A percentile compares a stretch with the other conserved stretches of the same genome.
Conservation (phyloP, 306 rosid genomes). For the Casuarina equisetifolia region DNA sequence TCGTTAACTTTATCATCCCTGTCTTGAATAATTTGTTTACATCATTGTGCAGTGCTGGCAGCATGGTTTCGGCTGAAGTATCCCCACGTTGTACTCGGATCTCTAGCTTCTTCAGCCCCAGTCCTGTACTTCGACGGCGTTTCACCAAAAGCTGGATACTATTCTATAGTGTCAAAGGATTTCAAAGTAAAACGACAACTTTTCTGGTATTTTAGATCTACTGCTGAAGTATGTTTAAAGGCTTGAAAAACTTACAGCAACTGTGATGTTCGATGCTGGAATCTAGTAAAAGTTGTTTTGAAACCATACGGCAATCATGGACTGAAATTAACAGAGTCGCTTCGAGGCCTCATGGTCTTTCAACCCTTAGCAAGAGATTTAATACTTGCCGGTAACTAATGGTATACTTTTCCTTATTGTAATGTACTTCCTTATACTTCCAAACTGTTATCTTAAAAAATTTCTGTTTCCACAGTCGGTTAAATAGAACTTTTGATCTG, state of each 20-base stretch:
- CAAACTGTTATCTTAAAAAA: not conserved
- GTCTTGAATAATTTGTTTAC: not conserved
- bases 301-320: slow-evolving; percentile 56
- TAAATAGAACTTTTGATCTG: slow-evolving; percentile 21
- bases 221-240: not conserved
- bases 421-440: not conserved
- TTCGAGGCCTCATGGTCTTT: slow-evolving; percentile 44
- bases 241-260: not conserved
- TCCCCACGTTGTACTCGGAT: slow-evolving; percentile 73
- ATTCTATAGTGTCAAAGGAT: slow-evolving; percentile 49
- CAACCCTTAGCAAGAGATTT: slow-evolving; percentile 49
- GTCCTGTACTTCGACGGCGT: slow-evolving; percentile 63
- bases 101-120: slow-evolving; percentile 85
- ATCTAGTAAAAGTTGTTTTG: slow-evolving; percentile 36
- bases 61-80: slow-evolving; percentile 84
- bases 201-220: not conserved
- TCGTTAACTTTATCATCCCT: no score
- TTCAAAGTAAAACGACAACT: slow-evolving; percentile 45
- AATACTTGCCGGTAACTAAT: slow-evolving; percentile 48
- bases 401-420: not conserved
- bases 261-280: not conserved
- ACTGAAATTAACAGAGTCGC: slow-evolving; percentile 52
- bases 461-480: slow-evolving; percentile 12
- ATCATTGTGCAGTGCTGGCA: slow-evolving; percentile 63
- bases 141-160: slow-evolving; percentile 50